Evolutionary conservation across 345 rosid genomes (phyloP).

Genomic region (Salix viminalis): DNA sequence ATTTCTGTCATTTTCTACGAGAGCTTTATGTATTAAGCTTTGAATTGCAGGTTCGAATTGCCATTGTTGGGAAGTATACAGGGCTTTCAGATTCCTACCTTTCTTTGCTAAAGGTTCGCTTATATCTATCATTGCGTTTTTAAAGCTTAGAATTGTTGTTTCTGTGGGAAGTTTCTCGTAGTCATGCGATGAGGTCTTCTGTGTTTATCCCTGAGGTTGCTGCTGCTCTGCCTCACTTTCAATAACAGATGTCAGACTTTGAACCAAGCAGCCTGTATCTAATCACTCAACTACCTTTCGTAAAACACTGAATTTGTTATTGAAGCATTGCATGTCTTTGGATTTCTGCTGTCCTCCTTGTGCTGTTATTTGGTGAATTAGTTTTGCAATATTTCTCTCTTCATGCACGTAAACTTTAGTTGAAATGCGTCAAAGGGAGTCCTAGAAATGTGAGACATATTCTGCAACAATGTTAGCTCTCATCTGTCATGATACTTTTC

Average conservation of each 20-base stretch:
- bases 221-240: background rate
- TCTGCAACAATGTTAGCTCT: background rate
- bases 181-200: background rate
- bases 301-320: background rate
- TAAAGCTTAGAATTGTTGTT: background rate
- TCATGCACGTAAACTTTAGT: background rate
- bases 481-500: background rate
- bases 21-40: background rate
- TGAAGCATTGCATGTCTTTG: background rate
- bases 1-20: background rate
- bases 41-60: conserved; percentile 59
- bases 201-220: too few species aligned
- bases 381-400: background rate
- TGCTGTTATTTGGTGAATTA: background rate
- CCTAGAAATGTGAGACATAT: background rate
- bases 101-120: conserved; percentile 62
- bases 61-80: conserved; percentile 78
- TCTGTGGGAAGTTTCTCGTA: background rate
- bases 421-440: background rate
- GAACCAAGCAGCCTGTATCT: background rate
- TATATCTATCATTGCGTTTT: background rate
- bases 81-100: conserved; percentile 74
- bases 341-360: background rate
- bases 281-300: background rate
- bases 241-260: background rate